phyloP scores from a whole-genome alignment of 1,284 basidiomycete species.

The Phlebopus sp. region DNA sequence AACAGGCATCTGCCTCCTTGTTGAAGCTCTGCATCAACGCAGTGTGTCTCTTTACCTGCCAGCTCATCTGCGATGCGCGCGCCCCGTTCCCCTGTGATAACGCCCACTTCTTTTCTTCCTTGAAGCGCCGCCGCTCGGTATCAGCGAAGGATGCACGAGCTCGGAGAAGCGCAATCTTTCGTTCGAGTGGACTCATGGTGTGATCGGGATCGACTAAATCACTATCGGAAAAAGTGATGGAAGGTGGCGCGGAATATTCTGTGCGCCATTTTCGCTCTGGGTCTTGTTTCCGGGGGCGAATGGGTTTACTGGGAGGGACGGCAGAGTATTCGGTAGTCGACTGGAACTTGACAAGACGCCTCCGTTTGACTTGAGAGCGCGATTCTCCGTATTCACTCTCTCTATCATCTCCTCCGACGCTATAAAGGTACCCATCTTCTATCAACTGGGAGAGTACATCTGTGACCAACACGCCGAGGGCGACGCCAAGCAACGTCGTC shows the following conservation, averaged over 20 bases:
- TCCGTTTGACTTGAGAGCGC: conserved; percentile 22
- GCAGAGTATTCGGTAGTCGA: conserved; percentile 25
- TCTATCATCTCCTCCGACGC: conserved; percentile 15
- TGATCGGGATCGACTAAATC: conserved; percentile 57
- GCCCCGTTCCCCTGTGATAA: conserved; percentile 69
- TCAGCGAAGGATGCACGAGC: conserved; percentile 76
- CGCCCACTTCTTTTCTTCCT: conserved; percentile 83
- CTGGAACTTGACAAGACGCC: conserved; percentile 33
- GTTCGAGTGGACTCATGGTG: conserved; percentile 61
- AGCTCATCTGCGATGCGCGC: conserved; percentile 71
- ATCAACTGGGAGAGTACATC: conserved; percentile 63
- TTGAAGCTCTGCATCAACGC: conserved; percentile 77
- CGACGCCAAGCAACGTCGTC: conserved; percentile 59
- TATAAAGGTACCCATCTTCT: conserved; percentile 41
- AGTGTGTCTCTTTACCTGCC: conserved; percentile 76
- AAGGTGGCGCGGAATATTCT: conserved; percentile 28
- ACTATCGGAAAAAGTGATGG: conserved; percentile 56
- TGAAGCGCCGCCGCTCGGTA: conserved; percentile 74
- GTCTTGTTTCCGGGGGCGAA: conserved; percentile 30
- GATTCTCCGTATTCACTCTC: conserved; percentile 21
- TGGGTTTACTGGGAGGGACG: conserved; percentile 18
- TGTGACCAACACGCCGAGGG: conserved; percentile 60
- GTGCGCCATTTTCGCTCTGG: conserved; percentile 30
- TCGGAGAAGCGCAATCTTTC: conserved; percentile 66
- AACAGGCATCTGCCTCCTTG: conserved; percentile 69